phyloP scores from a whole-genome alignment of 2,329 filamentous ascomycete genomes.

The Colletotrichum limetticola region DNA sequence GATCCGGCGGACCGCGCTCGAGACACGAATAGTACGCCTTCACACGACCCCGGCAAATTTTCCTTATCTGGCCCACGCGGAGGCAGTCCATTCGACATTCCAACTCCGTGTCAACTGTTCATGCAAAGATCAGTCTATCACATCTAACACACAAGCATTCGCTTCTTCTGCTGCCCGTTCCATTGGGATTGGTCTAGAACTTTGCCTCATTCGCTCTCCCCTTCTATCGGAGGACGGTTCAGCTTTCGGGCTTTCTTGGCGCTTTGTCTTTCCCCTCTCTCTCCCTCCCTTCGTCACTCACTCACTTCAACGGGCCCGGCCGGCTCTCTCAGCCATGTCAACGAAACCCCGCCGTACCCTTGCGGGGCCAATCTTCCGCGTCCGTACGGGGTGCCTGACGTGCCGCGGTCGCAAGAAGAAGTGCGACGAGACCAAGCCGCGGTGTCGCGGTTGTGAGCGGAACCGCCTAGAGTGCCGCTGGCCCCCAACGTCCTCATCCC shows the following conservation, averaged over 20 bases:
- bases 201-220: not conserved
- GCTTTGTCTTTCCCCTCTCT: not conserved
- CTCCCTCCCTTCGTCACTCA: not conserved
- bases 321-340: slow-evolving; percentile 9
- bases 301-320: not conserved
- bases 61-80: slow-evolving; percentile 22
- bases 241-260: not conserved
- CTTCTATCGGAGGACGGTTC: not conserved
- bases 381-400: slow-evolving; percentile 52
- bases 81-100: not conserved
- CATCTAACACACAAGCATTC: not conserved
- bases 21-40: not conserved
- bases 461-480: slow-evolving; percentile 38
- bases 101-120: not conserved
- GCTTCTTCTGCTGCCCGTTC: not conserved
- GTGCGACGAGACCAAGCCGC: slow-evolving; percentile 57
- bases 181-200: not conserved
- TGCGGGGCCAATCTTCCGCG: slow-evolving; percentile 28
- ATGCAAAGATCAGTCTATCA: not conserved
- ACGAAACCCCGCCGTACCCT: slow-evolving; percentile 27
- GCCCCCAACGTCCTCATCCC: slow-evolving; percentile 8
- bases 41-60: slow-evolving; percentile 20
- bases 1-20: slow-evolving; percentile 28
- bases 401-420: slow-evolving; percentile 60
- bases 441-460: slow-evolving; percentile 49